phyloP scores from a whole-genome alignment of 140 eudicot genomes.

The Oenanthe javanica region DNA sequence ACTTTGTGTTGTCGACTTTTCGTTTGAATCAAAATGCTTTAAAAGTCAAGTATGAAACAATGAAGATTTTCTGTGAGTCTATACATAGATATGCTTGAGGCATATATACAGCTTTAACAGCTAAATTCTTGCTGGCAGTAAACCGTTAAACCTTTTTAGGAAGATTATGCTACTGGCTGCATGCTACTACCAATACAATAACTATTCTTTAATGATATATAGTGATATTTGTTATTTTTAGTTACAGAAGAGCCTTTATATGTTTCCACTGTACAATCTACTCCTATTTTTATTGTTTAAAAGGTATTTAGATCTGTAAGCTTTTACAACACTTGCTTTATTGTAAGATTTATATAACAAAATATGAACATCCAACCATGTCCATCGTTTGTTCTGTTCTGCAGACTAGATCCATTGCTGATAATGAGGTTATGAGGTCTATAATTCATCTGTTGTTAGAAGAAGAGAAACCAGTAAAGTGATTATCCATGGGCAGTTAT shows the following conservation, averaged over 20 bases:
- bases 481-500: constrained; percentile 4
- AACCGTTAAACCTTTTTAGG: neutral
- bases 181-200: neutral
- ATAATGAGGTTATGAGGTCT: constrained; percentile 65
- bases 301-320: neutral
- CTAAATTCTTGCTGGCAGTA: neutral
- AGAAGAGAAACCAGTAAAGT: constrained; percentile 59
- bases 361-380: neutral
- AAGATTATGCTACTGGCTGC: neutral
- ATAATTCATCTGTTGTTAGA: constrained; percentile 71
- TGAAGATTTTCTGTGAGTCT: neutral
- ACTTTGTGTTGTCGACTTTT: neutral
- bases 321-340: neutral
- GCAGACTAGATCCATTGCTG: constrained; percentile 44
- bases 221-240: neutral
- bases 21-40: neutral
- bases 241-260: neutral
- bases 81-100: neutral
- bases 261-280: neutral
- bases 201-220: neutral
- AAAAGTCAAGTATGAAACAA: neutral
- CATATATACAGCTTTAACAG: neutral
- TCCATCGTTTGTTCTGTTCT: neutral
- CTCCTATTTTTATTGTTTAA: neutral
- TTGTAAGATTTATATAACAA: neutral